Percentiles rank a stretch among this genome's conserved stretches.
phyloP scores from a whole-genome alignment of 1,139 yeast species.

The Scheffersomyces lignicola region DNA sequence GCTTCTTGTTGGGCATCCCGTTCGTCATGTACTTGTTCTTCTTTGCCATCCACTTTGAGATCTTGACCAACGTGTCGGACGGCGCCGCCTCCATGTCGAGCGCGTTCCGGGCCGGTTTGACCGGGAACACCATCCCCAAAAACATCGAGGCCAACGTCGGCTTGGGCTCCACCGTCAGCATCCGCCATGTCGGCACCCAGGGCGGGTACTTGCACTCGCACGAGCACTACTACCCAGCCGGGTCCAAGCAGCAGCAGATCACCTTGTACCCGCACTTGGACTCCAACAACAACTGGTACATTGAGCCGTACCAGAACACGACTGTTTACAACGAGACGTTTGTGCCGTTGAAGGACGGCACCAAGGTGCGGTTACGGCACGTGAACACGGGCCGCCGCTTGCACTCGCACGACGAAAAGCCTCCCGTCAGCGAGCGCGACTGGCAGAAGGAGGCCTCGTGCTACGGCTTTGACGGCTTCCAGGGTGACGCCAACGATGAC shows the following conservation, averaged over 20 bases:
- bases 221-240: conserved; percentile 78
- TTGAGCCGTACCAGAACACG: conserved; percentile 62
- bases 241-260: conserved; percentile 93
- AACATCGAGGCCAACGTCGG: conserved; percentile 82
- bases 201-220: conserved; percentile 98
- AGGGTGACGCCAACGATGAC: conserved; percentile 95
- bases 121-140: conserved; percentile 68
- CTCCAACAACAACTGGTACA: conserved; percentile 79
- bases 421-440: conserved; percentile 89
- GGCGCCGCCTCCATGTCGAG: conserved; percentile 90
- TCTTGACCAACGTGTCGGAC: conserved; percentile 75
- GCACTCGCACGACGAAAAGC: conserved; percentile 94
- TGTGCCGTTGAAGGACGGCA: conserved; percentile 71
- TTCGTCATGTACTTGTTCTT: conserved; percentile 62
- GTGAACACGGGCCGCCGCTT: conserved; percentile 70
- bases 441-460: conserved; percentile 96
- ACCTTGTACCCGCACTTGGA: conserved; percentile 94
- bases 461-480: conserved; percentile 89
- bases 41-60: conserved; percentile 77
- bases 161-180: conserved; percentile 72
- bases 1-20: conserved; percentile 70
- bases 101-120: conserved; percentile 78
- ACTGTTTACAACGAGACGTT: conserved; percentile 54
- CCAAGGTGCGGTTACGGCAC: conserved; percentile 78
- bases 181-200: conserved; percentile 81